Conservation (phyloP, 495 filamentous ascomycete species). For the Penicillium paxilli region DNA sequence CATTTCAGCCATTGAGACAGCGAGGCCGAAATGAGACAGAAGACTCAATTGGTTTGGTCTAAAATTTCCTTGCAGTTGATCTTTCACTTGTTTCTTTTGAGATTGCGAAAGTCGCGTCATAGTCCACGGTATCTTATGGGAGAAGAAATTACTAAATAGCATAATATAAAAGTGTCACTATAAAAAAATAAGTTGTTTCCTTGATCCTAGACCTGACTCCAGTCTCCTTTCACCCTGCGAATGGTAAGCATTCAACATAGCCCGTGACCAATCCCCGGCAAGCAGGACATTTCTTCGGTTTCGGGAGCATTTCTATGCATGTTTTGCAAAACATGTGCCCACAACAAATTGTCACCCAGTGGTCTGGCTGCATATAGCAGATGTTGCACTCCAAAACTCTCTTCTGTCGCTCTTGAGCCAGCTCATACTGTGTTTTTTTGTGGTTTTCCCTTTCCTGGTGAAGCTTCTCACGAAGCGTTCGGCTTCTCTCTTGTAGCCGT, state of each 20-base stretch:
- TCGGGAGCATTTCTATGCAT: not conserved
- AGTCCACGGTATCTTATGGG: too few relatives aligned
- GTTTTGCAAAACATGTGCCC: not conserved
- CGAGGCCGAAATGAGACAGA: not conserved
- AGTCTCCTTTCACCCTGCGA: not conserved
- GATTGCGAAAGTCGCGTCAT: too few relatives aligned
- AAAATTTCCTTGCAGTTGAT: too few relatives aligned
- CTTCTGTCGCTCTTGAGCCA: not conserved
- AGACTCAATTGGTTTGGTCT: not conserved
- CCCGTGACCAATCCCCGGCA: not conserved
- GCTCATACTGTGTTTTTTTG: not conserved
- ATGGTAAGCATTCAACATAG: not conserved
- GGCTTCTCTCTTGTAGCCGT: not conserved
- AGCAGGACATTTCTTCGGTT: not conserved
- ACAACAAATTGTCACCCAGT: not conserved
- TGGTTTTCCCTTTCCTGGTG: not conserved
- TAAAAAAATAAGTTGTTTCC: too few relatives aligned
- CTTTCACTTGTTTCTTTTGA: too few relatives aligned
- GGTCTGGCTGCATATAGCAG: not conserved
- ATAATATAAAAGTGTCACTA: too few relatives aligned
- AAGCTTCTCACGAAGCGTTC: not conserved
- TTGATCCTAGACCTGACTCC: too few relatives aligned
- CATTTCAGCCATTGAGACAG: not conserved
- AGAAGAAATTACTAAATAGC: too few relatives aligned
- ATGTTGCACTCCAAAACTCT: not conserved